phyloP scores from a whole-genome alignment of 768 basidiomycete species.

The Agaricus bisporus region DNA sequence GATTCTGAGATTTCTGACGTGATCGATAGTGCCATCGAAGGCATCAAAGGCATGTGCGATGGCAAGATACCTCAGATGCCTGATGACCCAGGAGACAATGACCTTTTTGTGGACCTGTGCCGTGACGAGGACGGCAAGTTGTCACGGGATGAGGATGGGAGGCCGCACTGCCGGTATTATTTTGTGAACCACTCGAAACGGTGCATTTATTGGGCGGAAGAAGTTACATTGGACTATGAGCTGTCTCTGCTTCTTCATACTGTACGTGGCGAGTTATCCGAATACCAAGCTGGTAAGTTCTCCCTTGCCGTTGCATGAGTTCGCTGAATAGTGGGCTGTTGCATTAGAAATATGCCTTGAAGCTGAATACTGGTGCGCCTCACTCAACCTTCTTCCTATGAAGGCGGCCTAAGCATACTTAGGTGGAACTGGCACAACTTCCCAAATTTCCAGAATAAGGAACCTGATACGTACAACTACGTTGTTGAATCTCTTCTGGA shows the following conservation, averaged over 20 bases:
- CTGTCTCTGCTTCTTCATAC: neutral
- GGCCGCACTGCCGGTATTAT: neutral
- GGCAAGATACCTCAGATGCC: neutral
- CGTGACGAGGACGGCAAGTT: neutral
- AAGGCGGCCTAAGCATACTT: neutral
- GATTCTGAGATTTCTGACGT: neutral
- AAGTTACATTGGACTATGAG: neutral
- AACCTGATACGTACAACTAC: slow-evolving; percentile 2
- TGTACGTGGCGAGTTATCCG: neutral
- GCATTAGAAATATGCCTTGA: neutral
- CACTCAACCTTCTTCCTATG: neutral
- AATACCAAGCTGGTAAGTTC: neutral
- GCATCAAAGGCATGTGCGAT: neutral
- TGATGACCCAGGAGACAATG: neutral
- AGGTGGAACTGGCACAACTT: slow-evolving; percentile 5
- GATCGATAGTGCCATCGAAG: neutral
- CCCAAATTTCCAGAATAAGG: neutral
- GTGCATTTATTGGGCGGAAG: slow-evolving; percentile 3
- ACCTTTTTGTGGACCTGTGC: slow-evolving; percentile 1
- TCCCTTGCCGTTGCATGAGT: no score
- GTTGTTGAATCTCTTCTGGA: neutral
- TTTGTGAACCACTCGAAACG: neutral
- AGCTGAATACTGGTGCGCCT: slow-evolving; percentile 3
- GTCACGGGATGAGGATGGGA: neutral
- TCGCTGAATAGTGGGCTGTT: neutral